A percentile compares a stretch with the other conserved stretches of the same genome.
phyloP scores from a whole-genome alignment of 202 grass and related monocot species.

The Setaria italica region DNA sequence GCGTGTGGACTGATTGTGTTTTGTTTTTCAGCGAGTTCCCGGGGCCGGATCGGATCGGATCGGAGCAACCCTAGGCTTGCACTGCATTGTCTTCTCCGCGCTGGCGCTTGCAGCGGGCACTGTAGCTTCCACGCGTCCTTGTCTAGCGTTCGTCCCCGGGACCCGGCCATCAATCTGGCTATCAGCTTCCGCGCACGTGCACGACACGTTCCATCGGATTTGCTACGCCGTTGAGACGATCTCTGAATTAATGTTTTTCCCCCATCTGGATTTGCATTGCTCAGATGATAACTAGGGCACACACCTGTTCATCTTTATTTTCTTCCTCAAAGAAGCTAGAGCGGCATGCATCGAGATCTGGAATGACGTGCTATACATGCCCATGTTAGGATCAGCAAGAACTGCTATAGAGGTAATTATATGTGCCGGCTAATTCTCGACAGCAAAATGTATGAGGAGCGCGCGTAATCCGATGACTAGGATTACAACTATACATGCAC shows the following conservation, averaged over 20 bases:
- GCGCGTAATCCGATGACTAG: background rate
- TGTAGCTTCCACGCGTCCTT: background rate
- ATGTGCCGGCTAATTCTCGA: background rate
- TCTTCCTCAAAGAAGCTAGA: background rate
- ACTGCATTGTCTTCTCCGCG: background rate
- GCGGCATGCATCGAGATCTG: background rate
- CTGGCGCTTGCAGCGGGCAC: background rate
- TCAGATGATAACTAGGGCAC: background rate
- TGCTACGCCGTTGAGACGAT: background rate
- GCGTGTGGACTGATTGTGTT: background rate
- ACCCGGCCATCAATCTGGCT: background rate
- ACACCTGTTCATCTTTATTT: too few species aligned
- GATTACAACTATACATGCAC: background rate
- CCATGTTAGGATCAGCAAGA: background rate
- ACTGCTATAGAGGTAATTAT: background rate
- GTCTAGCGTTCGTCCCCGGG: background rate
- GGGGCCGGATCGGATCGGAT: background rate
- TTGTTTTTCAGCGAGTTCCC: background rate
- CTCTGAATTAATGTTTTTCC: background rate
- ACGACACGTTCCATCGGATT: background rate
- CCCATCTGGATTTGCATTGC: background rate
- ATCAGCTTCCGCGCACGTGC: constrained; percentile 10
- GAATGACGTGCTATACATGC: background rate
- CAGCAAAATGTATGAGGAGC: background rate
- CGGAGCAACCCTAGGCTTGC: background rate